Conservation (phyloP, 2,329 filamentous ascomycete genomes). For the Penicillium thymicola region DNA sequence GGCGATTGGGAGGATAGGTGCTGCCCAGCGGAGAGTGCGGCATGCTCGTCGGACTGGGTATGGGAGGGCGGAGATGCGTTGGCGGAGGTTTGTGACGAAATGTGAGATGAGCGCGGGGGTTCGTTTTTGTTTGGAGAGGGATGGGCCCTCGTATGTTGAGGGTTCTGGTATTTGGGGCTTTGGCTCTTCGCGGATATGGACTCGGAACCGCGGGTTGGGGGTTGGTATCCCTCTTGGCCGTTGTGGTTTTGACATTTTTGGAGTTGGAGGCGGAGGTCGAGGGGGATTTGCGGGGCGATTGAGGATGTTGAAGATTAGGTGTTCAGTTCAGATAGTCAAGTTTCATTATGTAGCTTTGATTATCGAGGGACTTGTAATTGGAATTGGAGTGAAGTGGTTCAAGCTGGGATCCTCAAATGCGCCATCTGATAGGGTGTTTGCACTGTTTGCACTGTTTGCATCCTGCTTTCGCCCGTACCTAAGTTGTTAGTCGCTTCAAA, state of each 20-base stretch:
- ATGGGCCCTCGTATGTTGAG: not conserved
- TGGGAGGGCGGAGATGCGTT: constrained; percentile 30
- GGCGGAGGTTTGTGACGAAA: constrained; percentile 27
- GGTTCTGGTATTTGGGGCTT: not conserved
- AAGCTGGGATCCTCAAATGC: not conserved
- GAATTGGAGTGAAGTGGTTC: not conserved
- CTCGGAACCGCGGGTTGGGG: constrained; percentile 3
- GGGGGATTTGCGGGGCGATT: not conserved
- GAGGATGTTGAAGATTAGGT: not conserved
- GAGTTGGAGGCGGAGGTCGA: not conserved
- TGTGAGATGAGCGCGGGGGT: constrained; percentile 9
- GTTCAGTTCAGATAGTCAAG: not conserved
- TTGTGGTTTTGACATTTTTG: constrained; percentile 3
- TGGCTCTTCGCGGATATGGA: not conserved
- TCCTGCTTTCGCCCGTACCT: not conserved
- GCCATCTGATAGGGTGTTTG: constrained; percentile 15
- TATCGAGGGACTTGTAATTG: not conserved
- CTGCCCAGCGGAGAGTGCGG: constrained; percentile 29
- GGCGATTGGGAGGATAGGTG: constrained; percentile 37
- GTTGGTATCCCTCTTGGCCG: not conserved
- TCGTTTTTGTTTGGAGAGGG: constrained; percentile 5
- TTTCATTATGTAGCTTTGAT: not conserved
- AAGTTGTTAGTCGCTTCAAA: too few relatives aligned
- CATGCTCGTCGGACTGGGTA: constrained; percentile 24
- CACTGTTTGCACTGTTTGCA: constrained; percentile 22